Evolutionary conservation across 208 protist genomes (phyloP), one percentile per base, ranked within the genome.

Genomic region (Leishmania guyanensis): DNA sequence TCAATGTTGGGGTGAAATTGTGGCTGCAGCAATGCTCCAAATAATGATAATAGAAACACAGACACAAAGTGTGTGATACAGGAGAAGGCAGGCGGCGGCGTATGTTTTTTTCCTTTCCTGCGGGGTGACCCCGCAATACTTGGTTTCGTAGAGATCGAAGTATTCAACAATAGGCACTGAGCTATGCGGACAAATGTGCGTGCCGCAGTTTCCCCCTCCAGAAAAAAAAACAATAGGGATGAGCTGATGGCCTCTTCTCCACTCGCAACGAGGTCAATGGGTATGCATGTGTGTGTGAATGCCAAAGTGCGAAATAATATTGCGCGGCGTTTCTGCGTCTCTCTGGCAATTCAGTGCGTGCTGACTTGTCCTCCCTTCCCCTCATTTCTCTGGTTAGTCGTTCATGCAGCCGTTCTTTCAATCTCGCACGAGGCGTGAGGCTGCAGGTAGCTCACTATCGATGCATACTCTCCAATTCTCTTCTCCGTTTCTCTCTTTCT

Each of bases 1-100:
- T 86, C 22, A 89, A 89, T 51, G 87, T 92, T 36, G 74, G 65
- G 14, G 33, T 50, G 14, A 26, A 3, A 53, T 51, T 90, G 51
- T 86, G 80, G 78, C 66, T 84, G 36, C 53, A 53, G 70, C 69
- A 26, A 43, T 84, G 80, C 65, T 5, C 8, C 9, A 22, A 5
- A 22, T 51, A 48, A 58, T 17, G 10, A 22, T 29, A 71, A 10
- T 22, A 48, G 6, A 6, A 14, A 73, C 17, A 36, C 39, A 29
- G 46, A 29, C 16, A 53, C 8, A 75, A 29, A 53, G 12, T 69
- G n/a, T 26, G 5, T 39, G 62, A 26, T 46, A 68, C 20, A 79
- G 20, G 48, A 39, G 50, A 46, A 58, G 46, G 46, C n/a, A 39
- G 43, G 36, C 16, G 48, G 12, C 54, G 60, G 1, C 75, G 48